Conservation (phyloP, 768 basidiomycete genomes). For the Phanerochaete carnosa region DNA sequence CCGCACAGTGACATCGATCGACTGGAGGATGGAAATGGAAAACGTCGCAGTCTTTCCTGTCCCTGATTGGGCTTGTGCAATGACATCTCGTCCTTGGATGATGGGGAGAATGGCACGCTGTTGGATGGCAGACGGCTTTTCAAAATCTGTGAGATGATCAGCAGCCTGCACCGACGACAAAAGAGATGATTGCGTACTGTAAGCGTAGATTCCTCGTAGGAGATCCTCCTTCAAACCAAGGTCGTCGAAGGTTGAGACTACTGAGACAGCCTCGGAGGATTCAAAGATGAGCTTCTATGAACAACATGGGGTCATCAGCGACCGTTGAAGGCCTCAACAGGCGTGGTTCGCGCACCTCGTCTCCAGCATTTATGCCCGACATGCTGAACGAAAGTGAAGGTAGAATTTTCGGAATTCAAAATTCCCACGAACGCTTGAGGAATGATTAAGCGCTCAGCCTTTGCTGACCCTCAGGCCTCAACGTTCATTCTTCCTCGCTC, state of each 20-base stretch:
- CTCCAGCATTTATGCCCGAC: conserved; percentile 81
- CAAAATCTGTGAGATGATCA: conserved; percentile 58
- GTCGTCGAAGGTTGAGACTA: conserved; percentile 88
- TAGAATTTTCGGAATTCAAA: conserved; percentile 54
- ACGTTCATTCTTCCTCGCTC: background rate
- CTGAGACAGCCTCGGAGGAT: conserved; percentile 88
- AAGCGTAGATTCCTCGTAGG: conserved; percentile 95
- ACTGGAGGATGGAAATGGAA: conserved; percentile 96
- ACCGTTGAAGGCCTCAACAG: conserved; percentile 10
- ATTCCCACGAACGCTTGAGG: conserved; percentile 14
- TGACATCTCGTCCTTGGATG: conserved; percentile 93
- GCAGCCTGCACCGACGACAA: background rate
- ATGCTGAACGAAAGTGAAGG: conserved; percentile 49
- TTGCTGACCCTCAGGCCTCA: background rate
- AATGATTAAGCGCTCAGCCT: conserved; percentile 8
- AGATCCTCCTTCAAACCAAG: conserved; percentile 93
- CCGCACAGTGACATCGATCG: conserved; percentile 91
- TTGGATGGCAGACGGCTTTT: conserved; percentile 98
- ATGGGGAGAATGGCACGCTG: conserved; percentile 97
- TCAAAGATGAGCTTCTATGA: conserved; percentile 88
- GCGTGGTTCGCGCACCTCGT: conserved; percentile 58
- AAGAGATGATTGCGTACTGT: conserved; percentile 51
- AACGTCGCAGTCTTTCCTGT: conserved; percentile 99
- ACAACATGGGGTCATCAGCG: conserved; percentile 1
- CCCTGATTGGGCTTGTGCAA: conserved; percentile 98